Conservation (phyloP, 1,139 yeast species). For the Groenewaldozyma auringiensis region DNA sequence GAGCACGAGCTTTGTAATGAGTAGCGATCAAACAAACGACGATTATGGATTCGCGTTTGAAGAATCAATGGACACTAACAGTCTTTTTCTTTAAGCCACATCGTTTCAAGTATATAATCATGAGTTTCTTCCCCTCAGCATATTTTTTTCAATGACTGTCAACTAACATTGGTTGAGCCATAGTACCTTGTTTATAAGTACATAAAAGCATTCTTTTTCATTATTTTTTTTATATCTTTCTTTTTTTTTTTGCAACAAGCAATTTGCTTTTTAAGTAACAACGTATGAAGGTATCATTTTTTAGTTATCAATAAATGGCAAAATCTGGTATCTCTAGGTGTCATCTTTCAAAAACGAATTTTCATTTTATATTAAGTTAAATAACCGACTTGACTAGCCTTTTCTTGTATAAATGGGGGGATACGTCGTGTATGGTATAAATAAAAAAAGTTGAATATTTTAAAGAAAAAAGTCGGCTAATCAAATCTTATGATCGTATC, state of each 20-base stretch:
- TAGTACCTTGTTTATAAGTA: conserved; percentile 2
- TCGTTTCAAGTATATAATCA: not conserved
- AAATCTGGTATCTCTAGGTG: too few relatives aligned
- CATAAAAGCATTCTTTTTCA: not conserved
- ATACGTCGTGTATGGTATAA: too few relatives aligned
- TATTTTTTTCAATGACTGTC: not conserved
- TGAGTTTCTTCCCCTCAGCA: not conserved
- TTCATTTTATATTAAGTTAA: too few relatives aligned
- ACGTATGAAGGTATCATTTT: too few relatives aligned
- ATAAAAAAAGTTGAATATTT: too few relatives aligned
- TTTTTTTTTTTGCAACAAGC: conserved; percentile 3
- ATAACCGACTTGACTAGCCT: too few relatives aligned
- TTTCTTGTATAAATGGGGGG: too few relatives aligned
- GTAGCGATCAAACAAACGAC: not conserved
- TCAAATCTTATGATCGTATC: not conserved
- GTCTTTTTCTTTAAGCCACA: not conserved
- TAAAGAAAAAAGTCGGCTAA: not conserved
- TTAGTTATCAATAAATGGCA: too few relatives aligned
- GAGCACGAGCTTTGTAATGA: not conserved
- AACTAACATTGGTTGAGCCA: too few relatives aligned
- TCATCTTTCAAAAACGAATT: too few relatives aligned
- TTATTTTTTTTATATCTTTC: not conserved
- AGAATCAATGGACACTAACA: not conserved
- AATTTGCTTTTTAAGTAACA: too few relatives aligned
- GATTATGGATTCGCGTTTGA: not conserved